Base-by-base conservation (phyloP, 352 stramenopile genomes). In the Phytophthora multivora region DNA sequence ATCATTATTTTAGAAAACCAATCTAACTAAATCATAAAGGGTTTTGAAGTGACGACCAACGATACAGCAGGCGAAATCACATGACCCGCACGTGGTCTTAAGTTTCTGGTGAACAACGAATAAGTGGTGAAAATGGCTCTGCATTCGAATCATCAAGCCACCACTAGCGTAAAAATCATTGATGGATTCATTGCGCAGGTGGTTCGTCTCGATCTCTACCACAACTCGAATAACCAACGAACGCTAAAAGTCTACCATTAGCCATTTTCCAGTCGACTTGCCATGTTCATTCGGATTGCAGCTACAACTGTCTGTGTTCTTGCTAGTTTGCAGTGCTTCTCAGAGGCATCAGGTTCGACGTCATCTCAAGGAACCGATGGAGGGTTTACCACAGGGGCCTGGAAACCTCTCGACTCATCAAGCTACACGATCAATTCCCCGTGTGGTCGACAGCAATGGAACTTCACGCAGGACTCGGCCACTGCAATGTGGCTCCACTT, bases 361-460 rank as follows among this genome's bases (percentile, higher is more conserved):
- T 55, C 51, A 3, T 23, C 21, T 23, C 69, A 73, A 56, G 49
- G 57, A n/a, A 56, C 48, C 4, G 65, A 72, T 35, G 77, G 70
- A 18, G 77, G 72, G 9, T 82, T 73, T 42, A 57, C 62, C n/a
- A 71, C 76, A 1, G 77, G 74, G 26, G 58, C 60, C 13, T 75
- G 54, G 46, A 66, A 60, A 41, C 43, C 39, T 13, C 63, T 84
- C n/a, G 63, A 72, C 36, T 33, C 69, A 1, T 60, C 43, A 15
- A 65, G 51, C 28, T 86, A 80, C 51, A 51, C 43, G n/a, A 82
- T 86, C 59, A 25, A 62, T 3, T 60, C 74, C 1, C 16, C 64
- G 23, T 86, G 77, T 38, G 50, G 71, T 33, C 62, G 51, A 16
- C 77, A 86, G 55, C 65, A 54, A 43, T 86, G 77, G 74, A 82